Conservation (phyloP, 371 early-diverging fungal species). For the Parasitella parasitica region DNA sequence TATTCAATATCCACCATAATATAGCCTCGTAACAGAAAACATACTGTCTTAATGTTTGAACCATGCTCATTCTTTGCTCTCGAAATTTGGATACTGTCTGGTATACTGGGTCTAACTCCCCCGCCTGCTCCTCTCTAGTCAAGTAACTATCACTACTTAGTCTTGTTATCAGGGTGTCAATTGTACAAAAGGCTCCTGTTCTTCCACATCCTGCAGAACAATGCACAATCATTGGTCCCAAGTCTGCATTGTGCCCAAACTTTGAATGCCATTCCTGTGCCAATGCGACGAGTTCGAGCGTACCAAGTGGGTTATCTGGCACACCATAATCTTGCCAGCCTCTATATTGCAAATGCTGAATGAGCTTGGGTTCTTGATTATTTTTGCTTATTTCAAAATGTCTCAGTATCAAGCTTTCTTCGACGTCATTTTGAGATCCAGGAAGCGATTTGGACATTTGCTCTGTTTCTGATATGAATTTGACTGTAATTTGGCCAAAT, state of each 20-base stretch:
- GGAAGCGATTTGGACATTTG: neutral
- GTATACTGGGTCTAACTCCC: conserved; percentile 29
- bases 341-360: conserved; percentile 75
- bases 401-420: conserved; percentile 4
- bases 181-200: conserved; percentile 87
- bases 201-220: conserved; percentile 96
- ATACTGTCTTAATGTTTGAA: conserved; percentile 82
- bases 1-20: conserved; percentile 36
- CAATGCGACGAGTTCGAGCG: conserved; percentile 54
- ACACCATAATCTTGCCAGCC: conserved; percentile 85
- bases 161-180: conserved; percentile 60
- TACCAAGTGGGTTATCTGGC: conserved; percentile 52
- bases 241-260: neutral
- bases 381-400: neutral
- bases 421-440: neutral
- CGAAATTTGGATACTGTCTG: conserved; percentile 64
- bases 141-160: conserved; percentile 30
- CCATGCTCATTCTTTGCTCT: conserved; percentile 75
- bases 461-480: conserved; percentile 15
- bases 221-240: conserved; percentile 82
- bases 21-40: conserved; percentile 85
- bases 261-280: conserved; percentile 34
- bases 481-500: conserved; percentile 30
- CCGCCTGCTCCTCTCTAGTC: conserved; percentile 18
- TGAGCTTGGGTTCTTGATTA: conserved; percentile 20